phyloP scores from a whole-genome alignment of 2,329 filamentous ascomycete species.

The Fusarium kyushuense region DNA sequence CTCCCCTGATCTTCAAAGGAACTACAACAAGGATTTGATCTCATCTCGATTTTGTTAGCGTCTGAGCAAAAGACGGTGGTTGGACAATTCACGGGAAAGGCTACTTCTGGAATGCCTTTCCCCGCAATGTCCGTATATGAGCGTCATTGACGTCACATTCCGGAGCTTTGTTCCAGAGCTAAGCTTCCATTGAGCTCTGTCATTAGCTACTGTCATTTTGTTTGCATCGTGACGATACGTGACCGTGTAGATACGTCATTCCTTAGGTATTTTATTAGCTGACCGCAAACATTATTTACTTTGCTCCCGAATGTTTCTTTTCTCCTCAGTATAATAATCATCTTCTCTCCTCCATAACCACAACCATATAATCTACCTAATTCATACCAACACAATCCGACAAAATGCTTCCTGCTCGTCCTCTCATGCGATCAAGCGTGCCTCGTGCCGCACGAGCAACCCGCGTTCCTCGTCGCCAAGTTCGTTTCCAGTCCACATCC shows the following conservation, averaged over 20 bases:
- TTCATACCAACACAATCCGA: neutral
- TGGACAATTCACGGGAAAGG: constrained; percentile 35
- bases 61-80: neutral
- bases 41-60: constrained; percentile 20
- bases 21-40: constrained; percentile 1
- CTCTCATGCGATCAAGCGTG: constrained; percentile 46
- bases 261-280: constrained; percentile 1
- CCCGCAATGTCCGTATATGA: constrained; percentile 39
- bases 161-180: constrained; percentile 37
- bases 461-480: constrained; percentile 45
- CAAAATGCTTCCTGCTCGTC: constrained; percentile 51
- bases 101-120: constrained; percentile 6
- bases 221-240: constrained; percentile 27
- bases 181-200: constrained; percentile 12
- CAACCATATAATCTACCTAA: neutral
- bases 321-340: constrained; percentile 1
- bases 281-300: constrained; percentile 10
- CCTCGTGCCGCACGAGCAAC: constrained; percentile 47
- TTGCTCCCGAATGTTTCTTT: constrained; percentile 13
- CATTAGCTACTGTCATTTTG: constrained; percentile 6
- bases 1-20: constrained; percentile 29
- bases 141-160: constrained; percentile 47
- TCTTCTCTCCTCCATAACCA: neutral
- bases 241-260: constrained; percentile 42
- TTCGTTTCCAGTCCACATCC: constrained; percentile 59